These are phyloP conservation scores for Lachnellula cervina DNA, from an alignment of 2,329 filamentous ascomycete genomes.

Conservation along the genomic window DNA sequence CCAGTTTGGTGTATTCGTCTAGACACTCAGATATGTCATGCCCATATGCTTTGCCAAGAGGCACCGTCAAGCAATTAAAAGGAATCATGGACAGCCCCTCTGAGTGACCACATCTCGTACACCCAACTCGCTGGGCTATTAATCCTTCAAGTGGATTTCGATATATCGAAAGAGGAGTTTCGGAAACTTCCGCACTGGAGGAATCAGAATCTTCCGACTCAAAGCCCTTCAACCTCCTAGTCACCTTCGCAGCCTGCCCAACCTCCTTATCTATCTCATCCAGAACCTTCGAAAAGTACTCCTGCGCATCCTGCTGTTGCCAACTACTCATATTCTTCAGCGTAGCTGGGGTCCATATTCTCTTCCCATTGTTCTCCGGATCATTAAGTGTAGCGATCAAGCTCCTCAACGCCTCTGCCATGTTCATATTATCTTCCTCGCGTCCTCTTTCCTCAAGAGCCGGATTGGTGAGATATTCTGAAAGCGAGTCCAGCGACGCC, in stretches of 20 bases:
- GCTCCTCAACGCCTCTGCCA: conserved; percentile 38
- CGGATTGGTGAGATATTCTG: conserved; percentile 55
- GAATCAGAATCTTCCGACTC: conserved; percentile 17
- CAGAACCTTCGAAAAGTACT: conserved; percentile 88
- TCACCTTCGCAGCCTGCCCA: conserved; percentile 40
- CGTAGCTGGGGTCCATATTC: conserved; percentile 74
- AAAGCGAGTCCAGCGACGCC: conserved; percentile 67
- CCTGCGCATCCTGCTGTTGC: conserved; percentile 96
- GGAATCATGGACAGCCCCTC: conserved; percentile 86
- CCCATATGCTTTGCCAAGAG: conserved; percentile 58
- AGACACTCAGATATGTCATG: conserved; percentile 76
- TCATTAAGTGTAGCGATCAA: conserved; percentile 69
- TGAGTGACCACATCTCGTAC: conserved; percentile 77
- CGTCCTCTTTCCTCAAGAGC: conserved; percentile 29
- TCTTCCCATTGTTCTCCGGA: conserved; percentile 64
- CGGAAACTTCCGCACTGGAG: neutral
- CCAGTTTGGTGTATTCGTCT: conserved; percentile 78
- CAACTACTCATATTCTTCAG: conserved; percentile 92
- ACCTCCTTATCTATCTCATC: conserved; percentile 81
- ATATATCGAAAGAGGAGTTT: conserved; percentile 27
- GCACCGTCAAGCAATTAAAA: conserved; percentile 89
- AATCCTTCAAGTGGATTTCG: conserved; percentile 83
- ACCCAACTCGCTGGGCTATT: conserved; percentile 82
- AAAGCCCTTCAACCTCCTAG: conserved; percentile 19
- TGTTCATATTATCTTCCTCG: conserved; percentile 24